Percentiles rank a stretch among this genome's conserved stretches.
Evolutionary conservation across 164 flowering plant genomes (phyloP).

Genomic region (Euptelea pleiosperma): DNA sequence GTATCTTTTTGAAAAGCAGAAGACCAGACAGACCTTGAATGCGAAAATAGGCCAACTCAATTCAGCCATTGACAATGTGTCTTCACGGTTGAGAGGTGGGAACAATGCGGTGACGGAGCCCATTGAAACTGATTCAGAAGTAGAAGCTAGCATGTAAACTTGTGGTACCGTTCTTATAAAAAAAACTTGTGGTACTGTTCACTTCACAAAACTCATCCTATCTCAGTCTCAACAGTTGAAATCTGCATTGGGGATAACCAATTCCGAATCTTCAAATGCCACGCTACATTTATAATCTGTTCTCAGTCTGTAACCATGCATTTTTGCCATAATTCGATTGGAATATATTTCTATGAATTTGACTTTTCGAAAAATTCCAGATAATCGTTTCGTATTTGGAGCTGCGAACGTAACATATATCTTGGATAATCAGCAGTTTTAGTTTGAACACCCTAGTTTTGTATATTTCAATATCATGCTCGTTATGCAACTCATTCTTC

Average conservation of each 20-base stretch:
- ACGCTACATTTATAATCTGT: background rate
- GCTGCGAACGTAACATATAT: no score
- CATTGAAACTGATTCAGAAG: constrained; percentile 52
- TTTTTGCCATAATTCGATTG: background rate
- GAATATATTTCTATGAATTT: no score
- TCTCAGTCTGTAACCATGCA: background rate
- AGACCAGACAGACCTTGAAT: constrained; percentile 71
- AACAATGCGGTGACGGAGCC: constrained; percentile 43
- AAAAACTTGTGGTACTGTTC: no score
- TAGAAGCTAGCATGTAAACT: constrained; percentile 49
- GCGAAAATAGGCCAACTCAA: constrained; percentile 76
- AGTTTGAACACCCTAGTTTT: no score
- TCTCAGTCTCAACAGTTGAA: background rate
- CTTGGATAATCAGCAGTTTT: no score
- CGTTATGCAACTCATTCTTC: no score
- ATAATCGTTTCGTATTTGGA: no score
- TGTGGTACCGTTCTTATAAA: background rate
- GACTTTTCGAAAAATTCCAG: no score
- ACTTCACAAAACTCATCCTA: no score
- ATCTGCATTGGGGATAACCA: background rate
- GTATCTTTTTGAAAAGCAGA: constrained; percentile 40
- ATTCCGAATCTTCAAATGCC: background rate
- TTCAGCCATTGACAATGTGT: constrained; percentile 86
- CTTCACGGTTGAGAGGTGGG: constrained; percentile 76
- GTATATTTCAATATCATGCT: no score